Conservation (phyloP, 2,329 filamentous ascomycete genomes). For the Verticillium dahliae region DNA sequence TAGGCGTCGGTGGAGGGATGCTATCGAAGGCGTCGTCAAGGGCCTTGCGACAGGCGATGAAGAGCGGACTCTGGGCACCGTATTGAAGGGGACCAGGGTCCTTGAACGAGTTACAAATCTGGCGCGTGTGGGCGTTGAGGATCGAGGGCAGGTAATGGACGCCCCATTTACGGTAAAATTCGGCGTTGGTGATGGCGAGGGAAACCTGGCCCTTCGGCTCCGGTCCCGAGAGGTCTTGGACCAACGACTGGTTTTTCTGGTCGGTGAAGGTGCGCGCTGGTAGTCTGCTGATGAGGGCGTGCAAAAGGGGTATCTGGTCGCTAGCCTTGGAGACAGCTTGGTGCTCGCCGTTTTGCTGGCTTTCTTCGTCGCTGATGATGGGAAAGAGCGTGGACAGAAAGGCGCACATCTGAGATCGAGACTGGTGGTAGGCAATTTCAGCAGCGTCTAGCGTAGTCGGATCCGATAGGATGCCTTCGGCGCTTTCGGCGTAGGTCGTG, state of each 20-base stretch:
- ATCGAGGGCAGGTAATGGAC: conserved; percentile 51
- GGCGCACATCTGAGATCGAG: conserved; percentile 41
- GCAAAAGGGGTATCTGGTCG: conserved; percentile 15
- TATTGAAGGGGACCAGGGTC: conserved; percentile 52
- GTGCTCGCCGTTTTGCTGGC: conserved; percentile 13
- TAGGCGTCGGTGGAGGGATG: conserved; percentile 35
- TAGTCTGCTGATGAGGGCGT: conserved; percentile 21
- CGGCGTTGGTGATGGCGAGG: conserved; percentile 32
- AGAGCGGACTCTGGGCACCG: conserved; percentile 42
- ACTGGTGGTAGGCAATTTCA: conserved; percentile 44
- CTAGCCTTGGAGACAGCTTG: not conserved
- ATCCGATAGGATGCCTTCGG: conserved; percentile 2
- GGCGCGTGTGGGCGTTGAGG: conserved; percentile 47
- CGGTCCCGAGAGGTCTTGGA: conserved; percentile 39
- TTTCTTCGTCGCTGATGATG: conserved; percentile 27
- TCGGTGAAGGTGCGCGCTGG: conserved; percentile 29
- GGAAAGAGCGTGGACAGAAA: conserved; percentile 40
- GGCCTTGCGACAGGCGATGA: conserved; percentile 38
- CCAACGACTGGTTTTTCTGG: conserved; percentile 34
- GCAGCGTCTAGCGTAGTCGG: conserved; percentile 8
- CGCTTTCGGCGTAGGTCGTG: not conserved
- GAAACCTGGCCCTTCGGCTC: conserved; percentile 41
- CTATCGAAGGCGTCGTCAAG: conserved; percentile 44
- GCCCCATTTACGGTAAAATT: conserved; percentile 46
- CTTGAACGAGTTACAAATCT: conserved; percentile 57